phyloP scores from a whole-genome alignment of 768 basidiomycete species.

The Pleurotus citrinopileatus region DNA sequence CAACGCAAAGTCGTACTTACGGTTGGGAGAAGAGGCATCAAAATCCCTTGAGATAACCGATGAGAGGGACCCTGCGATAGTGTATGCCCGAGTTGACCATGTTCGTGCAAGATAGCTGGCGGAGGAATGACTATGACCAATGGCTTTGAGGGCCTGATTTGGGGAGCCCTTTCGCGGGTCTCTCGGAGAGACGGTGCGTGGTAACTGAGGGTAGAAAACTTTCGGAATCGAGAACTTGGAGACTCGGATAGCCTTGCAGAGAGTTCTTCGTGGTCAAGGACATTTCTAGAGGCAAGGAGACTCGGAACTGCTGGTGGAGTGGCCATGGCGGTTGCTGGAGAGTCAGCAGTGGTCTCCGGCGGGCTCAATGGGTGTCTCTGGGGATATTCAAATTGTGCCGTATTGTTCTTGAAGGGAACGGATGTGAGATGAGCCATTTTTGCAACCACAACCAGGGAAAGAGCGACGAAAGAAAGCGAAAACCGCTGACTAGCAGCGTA shows the following conservation, averaged over 20 bases:
- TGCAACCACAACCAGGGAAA: conserved; percentile 11
- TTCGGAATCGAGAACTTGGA: conserved; percentile 36
- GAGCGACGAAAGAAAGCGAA: conserved; percentile 13
- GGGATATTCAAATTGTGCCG: conserved; percentile 40
- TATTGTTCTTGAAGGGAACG: conserved; percentile 42
- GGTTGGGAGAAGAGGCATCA: conserved; percentile 76
- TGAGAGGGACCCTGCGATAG: conserved; percentile 55
- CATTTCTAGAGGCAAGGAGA: not conserved
- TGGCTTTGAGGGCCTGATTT: conserved; percentile 40
- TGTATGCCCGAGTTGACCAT: conserved; percentile 56
- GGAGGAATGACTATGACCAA: conserved; percentile 72
- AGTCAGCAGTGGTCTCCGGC: conserved; percentile 34
- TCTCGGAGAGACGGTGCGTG: conserved; percentile 46
- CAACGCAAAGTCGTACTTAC: conserved; percentile 30
- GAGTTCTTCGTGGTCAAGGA: conserved; percentile 7
- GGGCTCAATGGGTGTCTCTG: conserved; percentile 32
- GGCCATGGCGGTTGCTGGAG: conserved; percentile 13
- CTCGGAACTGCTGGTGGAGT: not conserved
- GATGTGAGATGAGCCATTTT: conserved; percentile 43
- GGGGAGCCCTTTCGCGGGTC: conserved; percentile 34
- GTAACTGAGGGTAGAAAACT: conserved; percentile 53
- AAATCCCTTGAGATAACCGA: conserved; percentile 62
- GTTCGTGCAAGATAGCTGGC: conserved; percentile 51
- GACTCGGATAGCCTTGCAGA: conserved; percentile 25
- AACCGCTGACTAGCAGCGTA: conserved; percentile 7